Evolutionary conservation across 1,284 basidiomycete genomes (phyloP).

Genomic region (Papiliotrema nemorosa): DNA sequence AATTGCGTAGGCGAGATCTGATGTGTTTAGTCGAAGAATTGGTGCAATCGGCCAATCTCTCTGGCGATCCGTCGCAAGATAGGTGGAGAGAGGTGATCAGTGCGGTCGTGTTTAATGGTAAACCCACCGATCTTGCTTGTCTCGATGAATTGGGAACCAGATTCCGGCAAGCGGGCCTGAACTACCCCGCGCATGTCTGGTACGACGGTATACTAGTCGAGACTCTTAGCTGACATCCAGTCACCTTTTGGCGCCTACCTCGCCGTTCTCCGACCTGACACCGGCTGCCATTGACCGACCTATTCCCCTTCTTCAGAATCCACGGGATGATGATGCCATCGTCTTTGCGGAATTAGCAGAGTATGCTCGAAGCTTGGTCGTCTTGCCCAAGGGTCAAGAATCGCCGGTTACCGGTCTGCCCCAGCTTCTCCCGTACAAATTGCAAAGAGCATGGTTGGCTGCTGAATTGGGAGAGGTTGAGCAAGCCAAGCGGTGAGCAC

Average conservation of each 20-base stretch:
- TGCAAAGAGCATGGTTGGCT: constrained; percentile 71
- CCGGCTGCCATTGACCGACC: constrained; percentile 34
- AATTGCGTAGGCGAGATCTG: constrained; percentile 5
- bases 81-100: constrained; percentile 81
- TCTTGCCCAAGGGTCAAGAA: constrained; percentile 78
- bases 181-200: constrained; percentile 90
- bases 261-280: constrained; percentile 62
- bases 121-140: constrained; percentile 58
- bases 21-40: constrained; percentile 31
- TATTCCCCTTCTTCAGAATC: constrained; percentile 36
- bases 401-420: constrained; percentile 69
- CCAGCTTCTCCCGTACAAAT: constrained; percentile 83
- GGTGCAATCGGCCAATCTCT: constrained; percentile 30
- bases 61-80: constrained; percentile 48
- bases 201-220: constrained; percentile 45
- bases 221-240: constrained; percentile 50
- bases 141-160: constrained; percentile 84
- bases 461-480: constrained; percentile 76
- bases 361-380: constrained; percentile 76
- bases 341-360: constrained; percentile 90
- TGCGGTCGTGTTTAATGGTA: constrained; percentile 77
- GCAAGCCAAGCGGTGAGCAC: constrained; percentile 67
- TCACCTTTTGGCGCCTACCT: constrained; percentile 81
- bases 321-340: constrained; percentile 59
- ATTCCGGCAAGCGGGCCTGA: constrained; percentile 65